Conservation (phyloP, 2,329 filamentous ascomycete genomes). For the Stachybotrys echinatus region DNA sequence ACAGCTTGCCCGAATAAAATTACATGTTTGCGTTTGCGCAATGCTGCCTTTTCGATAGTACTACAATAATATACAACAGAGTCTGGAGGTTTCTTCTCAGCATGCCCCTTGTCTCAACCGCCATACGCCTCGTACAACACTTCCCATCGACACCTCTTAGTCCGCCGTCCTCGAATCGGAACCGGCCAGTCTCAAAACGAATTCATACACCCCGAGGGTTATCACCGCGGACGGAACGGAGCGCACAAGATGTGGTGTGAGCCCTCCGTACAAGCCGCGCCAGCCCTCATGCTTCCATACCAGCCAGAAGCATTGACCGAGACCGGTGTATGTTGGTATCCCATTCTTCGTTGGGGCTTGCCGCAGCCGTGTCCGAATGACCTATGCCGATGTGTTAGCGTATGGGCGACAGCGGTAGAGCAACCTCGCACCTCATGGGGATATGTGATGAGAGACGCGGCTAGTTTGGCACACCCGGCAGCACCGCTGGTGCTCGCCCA, state of each 20-base stretch:
- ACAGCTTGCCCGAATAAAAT: too few species aligned
- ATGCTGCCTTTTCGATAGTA: too few species aligned
- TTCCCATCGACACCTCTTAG: too few species aligned
- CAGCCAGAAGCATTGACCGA: constrained; percentile 61
- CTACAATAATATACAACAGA: too few species aligned
- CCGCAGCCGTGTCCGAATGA: constrained; percentile 72
- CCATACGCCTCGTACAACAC: too few species aligned
- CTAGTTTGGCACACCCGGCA: constrained; percentile 73
- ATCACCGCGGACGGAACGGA: constrained; percentile 69
- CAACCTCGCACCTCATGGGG: constrained; percentile 64
- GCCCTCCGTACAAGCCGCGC: constrained; percentile 61
- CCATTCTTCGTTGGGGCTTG: constrained; percentile 64
- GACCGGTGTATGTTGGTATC: constrained; percentile 59
- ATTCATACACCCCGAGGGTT: constrained; percentile 60
- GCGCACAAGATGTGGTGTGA: constrained; percentile 64
- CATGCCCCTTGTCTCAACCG: too few species aligned
- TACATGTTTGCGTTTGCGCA: too few species aligned
- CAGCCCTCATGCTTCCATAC: constrained; percentile 64
- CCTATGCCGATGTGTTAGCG: constrained; percentile 37
- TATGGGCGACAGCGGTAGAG: too few species aligned
- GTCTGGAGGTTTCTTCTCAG: too few species aligned
- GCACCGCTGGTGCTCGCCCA: constrained; percentile 70
- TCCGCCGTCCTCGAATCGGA: too few species aligned
- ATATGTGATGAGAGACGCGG: constrained; percentile 74
- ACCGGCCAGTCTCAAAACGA: constrained; percentile 20